Evolutionary conservation across 78 protist species (phyloP), one percentile per base, ranked within the genome.

Genomic region (Dictyostelium capitatum): DNA sequence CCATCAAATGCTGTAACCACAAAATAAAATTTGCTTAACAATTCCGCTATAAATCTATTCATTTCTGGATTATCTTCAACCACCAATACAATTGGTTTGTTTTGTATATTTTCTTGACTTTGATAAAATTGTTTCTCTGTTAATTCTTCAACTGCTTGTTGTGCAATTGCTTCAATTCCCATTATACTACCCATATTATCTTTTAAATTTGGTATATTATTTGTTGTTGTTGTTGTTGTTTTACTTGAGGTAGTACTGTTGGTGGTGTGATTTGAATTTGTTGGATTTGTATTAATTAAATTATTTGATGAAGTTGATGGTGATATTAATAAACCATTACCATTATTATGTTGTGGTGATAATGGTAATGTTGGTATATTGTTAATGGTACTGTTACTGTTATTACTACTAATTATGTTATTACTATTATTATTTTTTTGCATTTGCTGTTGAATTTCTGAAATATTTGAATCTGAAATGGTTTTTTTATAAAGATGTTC

Each of bases 31-130:
- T 62, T 46, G 14, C 72, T 43, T 41, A 91, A 51, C 41, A 91
- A 23, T 37, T 67, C 80, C 25, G 82, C 62, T 6, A 91, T 78
- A 41, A 82, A 91, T 28, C 90, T 41, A 25, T 83, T 80, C 95
- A 91, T 91, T 48, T 91, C 95, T 15, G 70, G 80, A 19, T 91
- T 91, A 53, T 91, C 95, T 53, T 91, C 95, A 30, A 82, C 95
- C 50, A 91, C 95, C 19, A 91, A 62, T 19, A 91, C 75, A 11
- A 56, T 32, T 47, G 94, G 94, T 57, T 80, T 89, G 37, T 79
- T 59, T 48, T 50, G 51, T 9, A 54, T 79, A 56, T 79, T 79
- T 20, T 37, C 37, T 23, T 89, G 47, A 17, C 41, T n/a, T 41
- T 46, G 32, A 79, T 37, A 85, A 30, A 59, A 43, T 51, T 85